These are phyloP conservation scores for Dunaliella sp. DNA, from an alignment of 139 green algal species.

Conservation along the genomic window DNA sequence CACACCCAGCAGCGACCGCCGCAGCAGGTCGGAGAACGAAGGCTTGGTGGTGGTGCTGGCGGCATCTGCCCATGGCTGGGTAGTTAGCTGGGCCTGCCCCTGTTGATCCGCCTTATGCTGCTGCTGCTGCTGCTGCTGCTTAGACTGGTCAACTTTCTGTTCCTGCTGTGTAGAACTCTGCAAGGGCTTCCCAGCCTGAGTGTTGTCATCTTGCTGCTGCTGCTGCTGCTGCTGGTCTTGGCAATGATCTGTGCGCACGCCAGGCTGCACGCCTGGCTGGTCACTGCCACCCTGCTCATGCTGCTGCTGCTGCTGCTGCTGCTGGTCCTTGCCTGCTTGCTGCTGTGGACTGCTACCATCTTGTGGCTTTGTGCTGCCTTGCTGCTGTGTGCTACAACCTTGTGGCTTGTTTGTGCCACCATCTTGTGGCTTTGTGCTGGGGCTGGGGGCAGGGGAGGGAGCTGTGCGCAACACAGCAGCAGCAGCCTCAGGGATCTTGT, in stretches of 20 bases:
- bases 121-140: background rate
- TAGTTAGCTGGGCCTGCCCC: background rate
- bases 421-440: background rate
- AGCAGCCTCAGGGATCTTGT: slow-evolving; percentile 1
- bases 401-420: background rate
- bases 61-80: background rate
- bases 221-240: background rate
- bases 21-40: slow-evolving; percentile 63
- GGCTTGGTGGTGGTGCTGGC: slow-evolving; percentile 22
- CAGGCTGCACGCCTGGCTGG: background rate
- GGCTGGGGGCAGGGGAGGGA: background rate
- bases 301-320: background rate
- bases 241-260: too few relatives aligned
- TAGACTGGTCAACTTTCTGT: background rate
- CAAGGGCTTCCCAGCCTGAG: too few relatives aligned
- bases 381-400: too few relatives aligned
- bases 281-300: background rate
- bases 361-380: too few relatives aligned
- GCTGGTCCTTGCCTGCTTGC: background rate
- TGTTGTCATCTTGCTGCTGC: slow-evolving; percentile 1
- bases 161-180: too few relatives aligned
- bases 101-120: background rate
- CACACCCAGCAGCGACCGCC: slow-evolving; percentile 45
- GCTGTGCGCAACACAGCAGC: background rate
- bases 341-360: too few relatives aligned